These are phyloP conservation scores for Yarrowia hollandica DNA, from an alignment of 805 yeast genomes.

Conservation along the genomic window DNA sequence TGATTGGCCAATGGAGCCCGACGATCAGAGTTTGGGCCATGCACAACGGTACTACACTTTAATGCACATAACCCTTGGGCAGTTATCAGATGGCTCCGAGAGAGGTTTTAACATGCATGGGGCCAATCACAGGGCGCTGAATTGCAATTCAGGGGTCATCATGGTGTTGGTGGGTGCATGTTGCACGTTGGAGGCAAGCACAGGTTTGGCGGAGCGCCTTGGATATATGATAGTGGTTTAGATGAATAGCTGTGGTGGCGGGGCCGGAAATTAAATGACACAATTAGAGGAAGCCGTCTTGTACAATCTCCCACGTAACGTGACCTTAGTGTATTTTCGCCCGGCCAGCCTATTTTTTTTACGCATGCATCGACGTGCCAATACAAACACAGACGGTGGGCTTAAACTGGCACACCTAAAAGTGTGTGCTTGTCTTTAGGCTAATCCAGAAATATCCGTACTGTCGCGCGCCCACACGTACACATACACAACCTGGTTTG, in stretches of 20 bases:
- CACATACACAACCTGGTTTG: no score
- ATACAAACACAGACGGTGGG: constrained; percentile 15
- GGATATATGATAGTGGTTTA: no score
- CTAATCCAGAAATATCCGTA: background rate
- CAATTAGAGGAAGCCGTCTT: no score
- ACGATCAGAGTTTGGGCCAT: background rate
- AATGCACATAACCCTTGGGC: constrained; percentile 1
- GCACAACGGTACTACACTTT: constrained; percentile 20
- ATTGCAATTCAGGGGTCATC: constrained; percentile 23
- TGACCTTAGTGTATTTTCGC: constrained; percentile 14
- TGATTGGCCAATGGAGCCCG: constrained; percentile 20
- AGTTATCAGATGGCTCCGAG: constrained; percentile 26
- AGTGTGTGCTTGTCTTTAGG: background rate
- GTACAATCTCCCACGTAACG: background rate
- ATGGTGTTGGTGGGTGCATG: background rate
- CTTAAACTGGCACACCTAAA: constrained; percentile 19
- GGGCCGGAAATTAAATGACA: no score
- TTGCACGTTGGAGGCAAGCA: no score
- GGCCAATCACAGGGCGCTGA: constrained; percentile 12
- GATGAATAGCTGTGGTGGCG: no score
- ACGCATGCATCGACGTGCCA: constrained; percentile 20
- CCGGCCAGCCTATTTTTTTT: no score
- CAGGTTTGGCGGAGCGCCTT: no score
- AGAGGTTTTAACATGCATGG: constrained; percentile 22
- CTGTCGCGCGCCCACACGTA: background rate